Percentiles rank a stretch among this genome's conserved stretches.
Conservation (phyloP, 768 basidiomycete genomes). For the Asterophora lycoperdoides region DNA sequence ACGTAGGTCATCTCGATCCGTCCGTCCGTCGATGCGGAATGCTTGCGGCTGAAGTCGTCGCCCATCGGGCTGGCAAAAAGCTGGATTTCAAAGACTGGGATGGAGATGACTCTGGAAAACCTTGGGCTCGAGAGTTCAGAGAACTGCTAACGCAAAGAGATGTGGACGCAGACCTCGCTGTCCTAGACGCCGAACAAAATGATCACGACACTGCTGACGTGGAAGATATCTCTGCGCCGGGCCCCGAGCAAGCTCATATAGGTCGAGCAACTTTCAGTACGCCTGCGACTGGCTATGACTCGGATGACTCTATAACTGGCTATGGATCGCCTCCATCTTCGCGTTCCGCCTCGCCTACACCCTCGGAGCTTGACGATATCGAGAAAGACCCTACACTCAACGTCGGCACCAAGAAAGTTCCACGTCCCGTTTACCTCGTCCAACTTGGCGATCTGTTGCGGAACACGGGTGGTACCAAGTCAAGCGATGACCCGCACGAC, state of each 20-base stretch:
- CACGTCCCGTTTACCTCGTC: constrained; percentile 85
- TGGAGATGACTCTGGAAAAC: constrained; percentile 59
- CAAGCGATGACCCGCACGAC: constrained; percentile 56
- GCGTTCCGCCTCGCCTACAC: constrained; percentile 77
- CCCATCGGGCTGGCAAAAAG: constrained; percentile 54
- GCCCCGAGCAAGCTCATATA: constrained; percentile 2
- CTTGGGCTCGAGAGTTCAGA: constrained; percentile 63
- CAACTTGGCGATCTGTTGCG: constrained; percentile 81
- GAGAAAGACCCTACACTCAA: constrained; percentile 82
- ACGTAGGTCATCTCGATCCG: constrained; percentile 74
- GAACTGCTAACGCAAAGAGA: constrained; percentile 47
- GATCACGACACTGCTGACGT: neutral
- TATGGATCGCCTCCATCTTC: constrained; percentile 67
- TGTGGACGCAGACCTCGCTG: constrained; percentile 39
- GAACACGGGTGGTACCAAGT: constrained; percentile 44
- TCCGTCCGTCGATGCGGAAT: constrained; percentile 86
- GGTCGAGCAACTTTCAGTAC: constrained; percentile 20
- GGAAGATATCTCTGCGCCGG: neutral
- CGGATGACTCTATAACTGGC: constrained; percentile 81
- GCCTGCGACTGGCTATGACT: constrained; percentile 49
- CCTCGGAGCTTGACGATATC: constrained; percentile 75
- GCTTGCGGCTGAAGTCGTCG: constrained; percentile 83
- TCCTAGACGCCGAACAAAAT: constrained; percentile 5
- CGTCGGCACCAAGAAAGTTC: constrained; percentile 62
- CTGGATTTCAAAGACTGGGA: constrained; percentile 85